Conservation (phyloP, 176 grass and related monocot species). For the Cenchrus americanus region DNA sequence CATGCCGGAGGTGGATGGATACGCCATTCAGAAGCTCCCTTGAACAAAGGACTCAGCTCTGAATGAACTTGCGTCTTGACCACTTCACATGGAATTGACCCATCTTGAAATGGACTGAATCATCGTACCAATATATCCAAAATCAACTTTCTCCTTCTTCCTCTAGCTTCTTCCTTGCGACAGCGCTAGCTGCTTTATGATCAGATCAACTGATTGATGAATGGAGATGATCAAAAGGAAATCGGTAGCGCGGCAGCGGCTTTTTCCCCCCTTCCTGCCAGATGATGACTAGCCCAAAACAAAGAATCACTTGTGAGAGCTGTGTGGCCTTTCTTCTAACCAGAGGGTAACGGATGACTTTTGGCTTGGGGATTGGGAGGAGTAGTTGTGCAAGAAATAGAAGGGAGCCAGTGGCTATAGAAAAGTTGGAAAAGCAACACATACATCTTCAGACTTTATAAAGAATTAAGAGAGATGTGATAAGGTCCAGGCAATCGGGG, state of each 20-base stretch:
- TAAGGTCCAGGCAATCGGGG: constrained; percentile 1
- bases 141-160: not conserved
- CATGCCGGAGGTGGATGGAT: constrained; percentile 50
- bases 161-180: not conserved
- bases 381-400: constrained; percentile 44
- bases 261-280: not conserved
- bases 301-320: not conserved
- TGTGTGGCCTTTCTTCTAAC: constrained; percentile 37
- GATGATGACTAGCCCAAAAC: constrained; percentile 7
- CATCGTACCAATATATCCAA: constrained; percentile 38
- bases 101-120: constrained; percentile 20
- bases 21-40: constrained; percentile 51
- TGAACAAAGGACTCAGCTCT: constrained; percentile 5
- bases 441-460: constrained; percentile 33
- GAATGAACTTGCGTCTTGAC: constrained; percentile 27
- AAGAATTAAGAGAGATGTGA: constrained; percentile 24
- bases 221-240: not conserved
- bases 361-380: constrained; percentile 35
- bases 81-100: not conserved
- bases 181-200: not conserved
- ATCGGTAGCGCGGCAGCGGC: not conserved
- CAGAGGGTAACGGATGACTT: constrained; percentile 40
- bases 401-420: constrained; percentile 25
- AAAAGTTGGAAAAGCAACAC: constrained; percentile 46
- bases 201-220: constrained; percentile 22